phyloP scores from a whole-genome alignment of 352 stramenopile species.

The Blastocystis sp. region DNA sequence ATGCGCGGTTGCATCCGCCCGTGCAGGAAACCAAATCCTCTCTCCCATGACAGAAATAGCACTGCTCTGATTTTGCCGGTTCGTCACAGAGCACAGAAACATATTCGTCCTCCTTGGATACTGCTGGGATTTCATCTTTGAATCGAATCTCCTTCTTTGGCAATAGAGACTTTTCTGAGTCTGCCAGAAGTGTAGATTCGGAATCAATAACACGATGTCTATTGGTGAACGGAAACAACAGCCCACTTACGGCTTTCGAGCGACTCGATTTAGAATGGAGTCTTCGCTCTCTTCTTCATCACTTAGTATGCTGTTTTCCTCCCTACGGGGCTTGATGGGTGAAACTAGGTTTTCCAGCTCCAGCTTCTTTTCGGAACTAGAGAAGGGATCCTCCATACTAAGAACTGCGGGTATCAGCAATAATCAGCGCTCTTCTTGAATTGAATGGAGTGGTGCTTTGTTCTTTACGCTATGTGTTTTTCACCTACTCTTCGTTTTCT shows the following conservation, averaged over 20 bases:
- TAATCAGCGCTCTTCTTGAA: neutral
- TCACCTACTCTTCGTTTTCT: too few relatives aligned
- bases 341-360: constrained; percentile 51
- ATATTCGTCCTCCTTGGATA: too few relatives aligned
- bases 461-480: too few relatives aligned
- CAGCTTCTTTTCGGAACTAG: constrained; percentile 53
- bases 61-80: neutral
- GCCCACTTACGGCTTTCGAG: neutral
- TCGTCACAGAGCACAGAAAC: neutral
- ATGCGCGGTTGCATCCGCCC: neutral
- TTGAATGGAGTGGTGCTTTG: neutral
- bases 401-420: neutral
- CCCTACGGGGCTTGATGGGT: constrained; percentile 5
- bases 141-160: too few relatives aligned
- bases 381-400: constrained; percentile 47
- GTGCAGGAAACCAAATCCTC: constrained; percentile 7
- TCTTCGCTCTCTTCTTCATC: neutral
- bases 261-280: neutral
- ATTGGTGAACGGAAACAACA: neutral
- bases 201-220: neutral
- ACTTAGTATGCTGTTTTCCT: neutral
- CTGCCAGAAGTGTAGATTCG: neutral
- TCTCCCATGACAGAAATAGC: constrained; percentile 43
- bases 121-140: too few relatives aligned
- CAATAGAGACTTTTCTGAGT: too few relatives aligned